These are phyloP conservation scores for Capsicum rhomboideum DNA, from an alignment of 257 asterid species.

Conservation along the genomic window DNA sequence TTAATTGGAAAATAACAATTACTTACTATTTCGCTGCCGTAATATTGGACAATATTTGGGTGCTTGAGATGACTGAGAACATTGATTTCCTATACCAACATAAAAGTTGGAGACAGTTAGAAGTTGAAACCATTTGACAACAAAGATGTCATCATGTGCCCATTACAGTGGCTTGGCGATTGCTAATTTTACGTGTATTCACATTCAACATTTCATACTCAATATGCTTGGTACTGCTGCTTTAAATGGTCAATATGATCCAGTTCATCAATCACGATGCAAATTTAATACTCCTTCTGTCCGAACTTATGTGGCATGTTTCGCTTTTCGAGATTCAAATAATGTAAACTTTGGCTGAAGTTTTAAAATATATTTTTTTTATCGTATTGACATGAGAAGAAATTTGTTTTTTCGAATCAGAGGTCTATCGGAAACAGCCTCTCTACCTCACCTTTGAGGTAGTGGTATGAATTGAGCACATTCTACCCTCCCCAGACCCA, in stretches of 20 bases:
- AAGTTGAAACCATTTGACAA: neutral
- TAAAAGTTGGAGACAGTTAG: neutral
- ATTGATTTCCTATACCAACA: slow-evolving; percentile 56
- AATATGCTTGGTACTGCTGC: neutral
- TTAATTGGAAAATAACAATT: neutral
- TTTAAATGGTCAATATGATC: neutral
- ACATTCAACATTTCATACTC: neutral
- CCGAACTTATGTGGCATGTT: neutral
- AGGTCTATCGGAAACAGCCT: no score
- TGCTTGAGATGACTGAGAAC: slow-evolving; percentile 85
- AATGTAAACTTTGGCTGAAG: neutral
- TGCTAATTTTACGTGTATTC: neutral
- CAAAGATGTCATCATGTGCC: neutral
- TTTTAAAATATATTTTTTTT: neutral
- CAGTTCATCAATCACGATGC: neutral
- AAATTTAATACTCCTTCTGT: neutral
- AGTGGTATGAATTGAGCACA: no score
- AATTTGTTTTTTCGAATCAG: no score
- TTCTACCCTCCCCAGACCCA: no score
- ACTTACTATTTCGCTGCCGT: slow-evolving; percentile 82
- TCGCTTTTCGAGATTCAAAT: neutral
- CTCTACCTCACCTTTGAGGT: no score
- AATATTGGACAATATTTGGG: slow-evolving; percentile 87
- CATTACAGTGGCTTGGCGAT: neutral
- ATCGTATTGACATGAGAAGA: neutral